Evolutionary conservation across 2,329 filamentous ascomycete genomes (phyloP), one percentile per base, ranked within the genome.

Genomic region (Pyrenophora tritici-repentis): DNA sequence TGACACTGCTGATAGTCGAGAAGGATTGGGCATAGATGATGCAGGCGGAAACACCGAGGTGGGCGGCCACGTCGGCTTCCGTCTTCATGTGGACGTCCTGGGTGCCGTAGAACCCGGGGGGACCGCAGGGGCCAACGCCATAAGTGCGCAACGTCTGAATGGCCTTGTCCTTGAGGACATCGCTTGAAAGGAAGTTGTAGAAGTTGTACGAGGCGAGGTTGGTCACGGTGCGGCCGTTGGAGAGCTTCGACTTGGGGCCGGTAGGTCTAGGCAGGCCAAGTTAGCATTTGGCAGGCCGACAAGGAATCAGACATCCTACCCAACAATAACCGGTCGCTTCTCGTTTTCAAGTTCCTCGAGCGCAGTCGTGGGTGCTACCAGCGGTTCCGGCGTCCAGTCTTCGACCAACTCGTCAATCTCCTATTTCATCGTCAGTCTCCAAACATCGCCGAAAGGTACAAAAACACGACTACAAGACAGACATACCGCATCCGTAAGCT

Each of bases 51-150:
- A 90, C 90, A 18, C 94, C 94, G 20, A 99, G 77, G 71, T 93
- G 96, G 8, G 89, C 84, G 18, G 94, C 91, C 68, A 99, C 92
- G 72, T 97, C 93, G 49, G 90, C 85, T 76, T 99, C 94, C 13
- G 91, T 91, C 79, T 95, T 94, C 85, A 97, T 93, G 75, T 99
- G 94, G 38, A 97, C 92, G 75, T 99, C 94, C 73, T 97, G 93
- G 26, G 91, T 99, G 59, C 92, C 94, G 77, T 99, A 99, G 78
- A 99, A 99, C 59, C 96, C 92, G 5, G 94, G 94, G 14, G 94
- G 94, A 16, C 94, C 94, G 72, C 94, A 99, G 50, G 94, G 93
- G 7, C 94, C 95, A 34, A 99, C 95, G 49, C 94, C 94, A 66
- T 99, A 99, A 16, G 90, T 96, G 53, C 93, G 89, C 33, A 99